Percentiles rank a stretch among this genome's conserved stretches.
phyloP scores from a whole-genome alignment of 768 basidiomycete species.

The Rossbeevera mucosa region DNA sequence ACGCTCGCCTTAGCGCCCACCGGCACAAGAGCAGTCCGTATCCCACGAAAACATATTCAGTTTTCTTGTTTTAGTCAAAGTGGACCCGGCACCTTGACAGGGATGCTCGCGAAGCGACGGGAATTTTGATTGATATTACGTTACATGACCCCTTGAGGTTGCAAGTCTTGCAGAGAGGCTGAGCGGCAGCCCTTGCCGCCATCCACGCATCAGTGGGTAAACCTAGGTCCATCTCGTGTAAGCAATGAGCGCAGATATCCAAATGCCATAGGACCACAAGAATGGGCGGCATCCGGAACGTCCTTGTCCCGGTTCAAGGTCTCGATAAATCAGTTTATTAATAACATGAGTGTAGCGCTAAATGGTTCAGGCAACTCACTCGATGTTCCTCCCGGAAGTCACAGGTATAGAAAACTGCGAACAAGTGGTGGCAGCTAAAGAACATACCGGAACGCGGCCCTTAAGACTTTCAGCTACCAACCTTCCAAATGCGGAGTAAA shows the following conservation, averaged over 20 bases:
- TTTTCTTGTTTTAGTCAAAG: background rate
- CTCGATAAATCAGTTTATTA: background rate
- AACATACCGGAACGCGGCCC: background rate
- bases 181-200: conserved; percentile 8
- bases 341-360: background rate
- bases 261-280: background rate
- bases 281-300: conserved; percentile 11
- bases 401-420: background rate
- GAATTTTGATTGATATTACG: background rate
- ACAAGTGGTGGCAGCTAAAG: background rate
- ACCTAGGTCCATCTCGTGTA: conserved; percentile 3
- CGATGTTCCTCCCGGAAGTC: background rate
- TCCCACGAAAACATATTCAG: background rate
- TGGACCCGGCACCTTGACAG: background rate
- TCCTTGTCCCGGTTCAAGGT: background rate
- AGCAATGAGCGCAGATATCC: background rate
- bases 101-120: background rate
- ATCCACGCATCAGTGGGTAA: background rate
- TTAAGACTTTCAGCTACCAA: no score
- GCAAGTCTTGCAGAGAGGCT: background rate
- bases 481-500: no score
- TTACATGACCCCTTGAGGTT: background rate
- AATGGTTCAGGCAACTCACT: background rate
- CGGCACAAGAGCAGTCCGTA: background rate
- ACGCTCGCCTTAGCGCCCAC: conserved; percentile 2